A percentile compares a stretch with the other conserved stretches of the same genome.
These are phyloP conservation scores for Cladosporium velox DNA, from an alignment of 2,329 filamentous ascomycete genomes.

Conservation along the genomic window DNA sequence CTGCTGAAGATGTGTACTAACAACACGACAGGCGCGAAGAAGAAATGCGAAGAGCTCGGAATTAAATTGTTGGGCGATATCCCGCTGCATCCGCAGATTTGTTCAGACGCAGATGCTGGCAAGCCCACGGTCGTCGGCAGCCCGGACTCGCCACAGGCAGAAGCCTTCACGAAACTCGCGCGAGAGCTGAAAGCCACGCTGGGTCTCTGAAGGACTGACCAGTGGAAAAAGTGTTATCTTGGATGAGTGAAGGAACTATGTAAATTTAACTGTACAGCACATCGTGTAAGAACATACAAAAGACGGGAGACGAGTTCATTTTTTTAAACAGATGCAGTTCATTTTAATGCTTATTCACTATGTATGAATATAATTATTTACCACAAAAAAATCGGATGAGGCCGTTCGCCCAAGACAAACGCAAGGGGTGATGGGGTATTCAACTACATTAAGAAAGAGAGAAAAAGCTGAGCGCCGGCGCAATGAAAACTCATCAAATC, in stretches of 20 bases:
- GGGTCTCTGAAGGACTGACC: neutral
- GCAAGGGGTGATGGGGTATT: constrained; percentile 7
- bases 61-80: constrained; percentile 87
- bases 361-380: neutral
- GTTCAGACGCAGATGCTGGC: constrained; percentile 81
- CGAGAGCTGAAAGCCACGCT: neutral
- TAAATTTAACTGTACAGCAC: neutral
- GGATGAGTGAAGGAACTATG: neutral
- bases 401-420: neutral
- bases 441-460: constrained; percentile 16
- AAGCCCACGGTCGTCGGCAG: constrained; percentile 89
- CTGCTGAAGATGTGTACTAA: constrained; percentile 22
- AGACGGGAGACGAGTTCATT: neutral
- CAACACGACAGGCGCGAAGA: constrained; percentile 56
- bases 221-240: neutral
- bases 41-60: constrained; percentile 69
- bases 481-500: constrained; percentile 19
- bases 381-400: neutral
- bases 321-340: neutral
- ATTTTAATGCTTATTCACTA: neutral
- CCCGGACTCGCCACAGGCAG: constrained; percentile 70
- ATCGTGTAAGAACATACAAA: neutral
- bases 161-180: constrained; percentile 58
- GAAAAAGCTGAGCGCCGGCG: constrained; percentile 6
- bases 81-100: constrained; percentile 82